phyloP scores from a whole-genome alignment of 2,329 filamentous ascomycete species.

The Trichophyton rubrum region DNA sequence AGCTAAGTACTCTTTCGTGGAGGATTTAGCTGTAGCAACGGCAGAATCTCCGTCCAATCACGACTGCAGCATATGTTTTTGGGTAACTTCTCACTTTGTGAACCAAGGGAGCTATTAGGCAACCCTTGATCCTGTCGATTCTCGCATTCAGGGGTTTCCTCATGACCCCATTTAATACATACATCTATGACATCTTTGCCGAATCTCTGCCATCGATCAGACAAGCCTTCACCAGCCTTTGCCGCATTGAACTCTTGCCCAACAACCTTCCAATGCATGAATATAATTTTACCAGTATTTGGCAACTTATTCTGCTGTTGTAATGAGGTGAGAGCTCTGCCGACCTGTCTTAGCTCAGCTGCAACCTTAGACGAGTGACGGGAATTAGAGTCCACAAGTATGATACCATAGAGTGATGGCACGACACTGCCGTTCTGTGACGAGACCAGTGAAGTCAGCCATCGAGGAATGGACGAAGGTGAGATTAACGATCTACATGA shows the following conservation, averaged over 20 bases:
- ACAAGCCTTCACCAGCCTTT: not conserved
- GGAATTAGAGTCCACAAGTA: slow-evolving; percentile 18
- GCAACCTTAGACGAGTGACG: slow-evolving; percentile 3
- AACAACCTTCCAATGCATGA: slow-evolving; percentile 19
- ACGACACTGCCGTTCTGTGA: not conserved
- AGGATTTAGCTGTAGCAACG: not conserved
- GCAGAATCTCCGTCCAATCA: slow-evolving; percentile 18
- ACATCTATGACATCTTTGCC: slow-evolving; percentile 23
- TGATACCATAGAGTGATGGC: slow-evolving; percentile 15
- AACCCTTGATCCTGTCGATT: not conserved
- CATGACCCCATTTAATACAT: slow-evolving; percentile 21
- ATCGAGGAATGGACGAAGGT: not conserved
- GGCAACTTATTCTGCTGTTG: slow-evolving; percentile 11
- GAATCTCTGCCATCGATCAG: slow-evolving; percentile 20
- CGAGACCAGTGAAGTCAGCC: not conserved
- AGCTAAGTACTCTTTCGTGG: not conserved
- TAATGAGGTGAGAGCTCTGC: slow-evolving; percentile 17
- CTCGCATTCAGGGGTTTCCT: not conserved
- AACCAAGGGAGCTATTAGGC: not conserved
- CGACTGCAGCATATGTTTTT: slow-evolving; percentile 18
- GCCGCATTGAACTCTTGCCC: not conserved
- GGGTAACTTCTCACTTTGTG: not conserved
- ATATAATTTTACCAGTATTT: slow-evolving; percentile 21
- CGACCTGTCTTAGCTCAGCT: slow-evolving; percentile 13
- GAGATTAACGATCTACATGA: not conserved